Percentiles rank a stretch among this genome's conserved stretches.
Evolutionary conservation across 2,329 filamentous ascomycete genomes (phyloP).

Genomic region (Alternaria novae-zelandiae): DNA sequence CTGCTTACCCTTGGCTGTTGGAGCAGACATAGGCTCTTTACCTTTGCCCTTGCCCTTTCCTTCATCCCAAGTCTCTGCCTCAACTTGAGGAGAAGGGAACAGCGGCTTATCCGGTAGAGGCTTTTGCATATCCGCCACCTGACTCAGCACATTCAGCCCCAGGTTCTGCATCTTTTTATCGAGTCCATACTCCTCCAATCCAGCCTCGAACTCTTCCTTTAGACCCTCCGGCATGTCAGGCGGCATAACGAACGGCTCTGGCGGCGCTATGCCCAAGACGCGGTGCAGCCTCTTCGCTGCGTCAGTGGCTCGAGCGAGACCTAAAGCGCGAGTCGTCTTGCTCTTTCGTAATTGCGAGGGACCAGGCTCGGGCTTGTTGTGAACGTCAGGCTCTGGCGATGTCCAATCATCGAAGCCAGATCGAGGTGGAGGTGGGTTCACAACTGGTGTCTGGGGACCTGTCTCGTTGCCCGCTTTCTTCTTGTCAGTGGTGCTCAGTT

Average conservation of each 20-base stretch:
- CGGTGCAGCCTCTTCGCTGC: constrained; percentile 18
- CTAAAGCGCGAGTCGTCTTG: not conserved
- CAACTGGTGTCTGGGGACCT: not conserved
- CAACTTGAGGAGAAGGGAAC: constrained; percentile 15
- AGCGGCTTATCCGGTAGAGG: constrained; percentile 2
- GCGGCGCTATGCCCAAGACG: constrained; percentile 12
- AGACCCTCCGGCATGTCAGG: constrained; percentile 14
- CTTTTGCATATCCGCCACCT: not conserved
- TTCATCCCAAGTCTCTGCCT: not conserved
- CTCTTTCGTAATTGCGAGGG: not conserved
- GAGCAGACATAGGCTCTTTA: not conserved
- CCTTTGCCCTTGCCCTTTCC: not conserved
- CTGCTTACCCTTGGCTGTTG: not conserved
- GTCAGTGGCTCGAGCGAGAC: constrained; percentile 3
- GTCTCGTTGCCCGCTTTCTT: not conserved
- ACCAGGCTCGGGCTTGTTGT: not conserved
- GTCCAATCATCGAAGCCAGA: not conserved
- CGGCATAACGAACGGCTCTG: constrained; percentile 18
- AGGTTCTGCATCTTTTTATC: not conserved
- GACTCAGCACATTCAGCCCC: not conserved
- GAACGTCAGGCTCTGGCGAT: not conserved
- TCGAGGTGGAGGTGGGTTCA: not conserved
- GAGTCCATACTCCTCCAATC: constrained; percentile 12
- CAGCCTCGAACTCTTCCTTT: constrained; percentile 6
- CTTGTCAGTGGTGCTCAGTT: not conserved